Evolutionary conservation across 768 basidiomycete genomes (phyloP).

Genomic region (Zangia roseola): DNA sequence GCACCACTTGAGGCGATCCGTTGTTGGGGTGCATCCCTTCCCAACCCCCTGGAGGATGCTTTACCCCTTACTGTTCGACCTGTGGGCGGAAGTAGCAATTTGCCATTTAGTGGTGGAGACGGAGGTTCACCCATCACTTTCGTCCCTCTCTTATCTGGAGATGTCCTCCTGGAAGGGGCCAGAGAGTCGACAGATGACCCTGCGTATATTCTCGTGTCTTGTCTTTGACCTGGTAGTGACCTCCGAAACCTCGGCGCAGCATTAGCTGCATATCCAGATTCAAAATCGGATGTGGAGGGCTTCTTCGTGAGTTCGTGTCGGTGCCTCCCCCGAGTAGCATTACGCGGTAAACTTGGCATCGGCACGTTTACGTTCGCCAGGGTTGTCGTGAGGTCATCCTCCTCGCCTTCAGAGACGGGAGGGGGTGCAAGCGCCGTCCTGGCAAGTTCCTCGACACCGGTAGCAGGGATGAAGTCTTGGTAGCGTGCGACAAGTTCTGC

Average conservation of each 20-base stretch:
- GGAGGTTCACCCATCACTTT: conserved; percentile 37
- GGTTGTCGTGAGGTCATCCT: conserved; percentile 48
- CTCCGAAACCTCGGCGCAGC: conserved; percentile 77
- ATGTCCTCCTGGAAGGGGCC: conserved; percentile 60
- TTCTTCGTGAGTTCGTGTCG: conserved; percentile 47
- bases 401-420: conserved; percentile 76
- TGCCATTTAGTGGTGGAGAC: conserved; percentile 24
- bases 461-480: conserved; percentile 72
- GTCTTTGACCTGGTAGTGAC: conserved; percentile 32
- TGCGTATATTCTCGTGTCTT: conserved; percentile 48
- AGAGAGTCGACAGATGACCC: conserved; percentile 52
- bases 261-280: conserved; percentile 91
- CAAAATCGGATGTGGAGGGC: conserved; percentile 79
- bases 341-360: conserved; percentile 32
- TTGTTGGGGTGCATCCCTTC: conserved; percentile 39
- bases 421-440: conserved; percentile 67
- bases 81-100: conserved; percentile 27
- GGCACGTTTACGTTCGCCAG: conserved; percentile 19
- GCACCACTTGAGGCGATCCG: conserved; percentile 40
- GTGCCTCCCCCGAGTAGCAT: conserved; percentile 47
- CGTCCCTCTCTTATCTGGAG: conserved; percentile 66
- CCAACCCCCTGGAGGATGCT: conserved; percentile 29
- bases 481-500: conserved; percentile 85
- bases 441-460: conserved; percentile 68
- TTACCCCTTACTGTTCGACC: conserved; percentile 40